phyloP scores from a whole-genome alignment of 306 rosid species.

The Glycyrrhiza uralensis region DNA sequence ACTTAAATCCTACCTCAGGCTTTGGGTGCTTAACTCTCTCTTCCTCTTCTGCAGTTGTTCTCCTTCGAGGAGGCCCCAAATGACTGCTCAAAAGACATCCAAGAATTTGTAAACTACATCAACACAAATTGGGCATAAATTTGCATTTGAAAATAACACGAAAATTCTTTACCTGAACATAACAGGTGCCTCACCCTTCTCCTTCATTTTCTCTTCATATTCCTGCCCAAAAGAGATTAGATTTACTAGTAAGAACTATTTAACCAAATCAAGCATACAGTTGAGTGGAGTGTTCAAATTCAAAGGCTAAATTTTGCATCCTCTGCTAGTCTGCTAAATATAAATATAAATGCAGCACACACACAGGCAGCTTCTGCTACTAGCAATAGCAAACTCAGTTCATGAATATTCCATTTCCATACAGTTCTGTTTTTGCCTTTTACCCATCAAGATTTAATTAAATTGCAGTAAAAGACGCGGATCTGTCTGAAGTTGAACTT shows the following conservation, averaged over 20 bases:
- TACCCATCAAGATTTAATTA: conserved; percentile 7
- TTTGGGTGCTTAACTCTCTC: conserved; percentile 80
- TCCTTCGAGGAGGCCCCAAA: conserved; percentile 90
- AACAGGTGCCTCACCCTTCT: conserved; percentile 94
- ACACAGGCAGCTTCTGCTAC: conserved; percentile 16
- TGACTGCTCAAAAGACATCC: conserved; percentile 61
- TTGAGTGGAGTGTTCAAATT: background rate
- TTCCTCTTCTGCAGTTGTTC: conserved; percentile 92
- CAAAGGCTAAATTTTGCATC: background rate
- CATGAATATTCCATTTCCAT: conserved; percentile 1
- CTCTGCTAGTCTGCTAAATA: background rate
- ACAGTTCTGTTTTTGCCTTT: background rate
- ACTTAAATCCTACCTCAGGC: conserved; percentile 71
- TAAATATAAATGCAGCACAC: background rate
- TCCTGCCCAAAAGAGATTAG: conserved; percentile 60
- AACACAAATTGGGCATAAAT: conserved; percentile 26
- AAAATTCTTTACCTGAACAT: conserved; percentile 82
- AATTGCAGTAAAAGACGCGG: background rate
- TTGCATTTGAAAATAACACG: conserved; percentile 4
- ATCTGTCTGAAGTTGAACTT: conserved; percentile 15
- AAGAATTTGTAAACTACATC: conserved; percentile 36
- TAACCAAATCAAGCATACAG: conserved; percentile 20
- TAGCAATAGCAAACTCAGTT: conserved; percentile 10
- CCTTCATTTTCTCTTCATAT: conserved; percentile 80
- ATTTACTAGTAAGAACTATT: conserved; percentile 5